Evolutionary conservation across 768 basidiomycete species (phyloP), one percentile per base, ranked within the genome.

Genomic region (Collybia sordida): DNA sequence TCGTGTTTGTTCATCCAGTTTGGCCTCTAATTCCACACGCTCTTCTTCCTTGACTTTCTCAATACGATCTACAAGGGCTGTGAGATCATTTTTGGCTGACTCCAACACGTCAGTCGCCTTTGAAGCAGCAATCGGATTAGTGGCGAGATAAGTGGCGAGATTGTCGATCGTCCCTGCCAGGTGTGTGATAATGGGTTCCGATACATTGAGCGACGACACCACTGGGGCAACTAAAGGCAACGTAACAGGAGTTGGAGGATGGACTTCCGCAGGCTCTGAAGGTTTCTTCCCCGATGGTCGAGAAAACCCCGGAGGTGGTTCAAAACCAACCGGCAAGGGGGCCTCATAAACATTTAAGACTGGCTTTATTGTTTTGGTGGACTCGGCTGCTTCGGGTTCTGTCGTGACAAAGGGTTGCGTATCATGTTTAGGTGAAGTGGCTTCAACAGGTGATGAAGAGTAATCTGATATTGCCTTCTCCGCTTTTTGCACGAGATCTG

Each of bases 151-250:
- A 8, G 85, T 80, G 14, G 94, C 87, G 42, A 99, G 86, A 59
- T 86, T 80, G 71, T 98, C 97, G 60, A 98, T 98, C 27, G 93
- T 94, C 3, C 82, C 78, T 6, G 94, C 96, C 8, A 99, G 86
- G 61, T 98, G 92, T 3, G 85, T 78, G 54, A 99, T 88, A 59
- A 97, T 85, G n/a, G 95, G 95, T 63, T 98, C 96, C 7, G 89
- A 87, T 14, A 78, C 70, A 46, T 73, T 71, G 40, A 92, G 73
- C 51, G 86, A 85, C 24, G 83, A 77, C 39, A 99, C 83, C 17
- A 80, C 79, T 1, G 94, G 93, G 1, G 90, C 88, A 51, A 98
- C 74, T 18, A 91, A 80, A 39, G 94, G 93, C 8, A 98, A 78
- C 1, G 59, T 45, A n/a, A 66, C 50, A 19, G 71, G 73, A 3